Percentiles rank a stretch among this genome's conserved stretches.
Evolutionary conservation across 352 stramenopile species (phyloP).

Genomic region (Phytophthora multivora): DNA sequence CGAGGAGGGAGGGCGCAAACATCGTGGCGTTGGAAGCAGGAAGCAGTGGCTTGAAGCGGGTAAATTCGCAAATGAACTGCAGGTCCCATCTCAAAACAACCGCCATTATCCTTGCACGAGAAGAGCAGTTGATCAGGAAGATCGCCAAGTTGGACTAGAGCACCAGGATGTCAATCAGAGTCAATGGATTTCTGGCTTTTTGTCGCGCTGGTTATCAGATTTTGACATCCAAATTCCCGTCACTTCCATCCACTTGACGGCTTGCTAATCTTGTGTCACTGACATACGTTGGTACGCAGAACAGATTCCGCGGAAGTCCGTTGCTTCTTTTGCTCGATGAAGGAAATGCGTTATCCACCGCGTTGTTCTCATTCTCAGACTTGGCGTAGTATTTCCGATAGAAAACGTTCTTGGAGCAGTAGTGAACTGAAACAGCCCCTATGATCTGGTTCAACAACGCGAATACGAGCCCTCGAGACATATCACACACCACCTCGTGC

Average conservation of each 20-base stretch:
- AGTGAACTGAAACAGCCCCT: constrained; percentile 28
- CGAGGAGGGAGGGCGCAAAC: constrained; percentile 34
- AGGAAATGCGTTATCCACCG: background rate
- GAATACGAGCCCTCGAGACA: constrained; percentile 25
- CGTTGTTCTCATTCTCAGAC: background rate
- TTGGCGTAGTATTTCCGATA: constrained; percentile 25
- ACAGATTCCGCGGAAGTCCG: constrained; percentile 15
- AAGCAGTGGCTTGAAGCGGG: constrained; percentile 21
- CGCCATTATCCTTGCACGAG: background rate
- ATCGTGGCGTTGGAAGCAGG: constrained; percentile 20
- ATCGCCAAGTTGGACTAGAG: constrained; percentile 8
- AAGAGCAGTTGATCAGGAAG: background rate
- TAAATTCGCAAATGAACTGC: constrained; percentile 45
- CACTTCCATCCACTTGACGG: background rate
- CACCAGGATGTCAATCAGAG: constrained; percentile 1
- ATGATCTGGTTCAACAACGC: constrained; percentile 27
- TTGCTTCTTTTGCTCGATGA: constrained; percentile 8
- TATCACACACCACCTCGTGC: constrained; percentile 26
- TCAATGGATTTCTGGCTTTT: constrained; percentile 9
- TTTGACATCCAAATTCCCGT: constrained; percentile 1
- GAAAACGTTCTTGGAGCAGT: constrained; percentile 32
- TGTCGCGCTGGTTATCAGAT: constrained; percentile 34
- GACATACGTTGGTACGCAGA: constrained; percentile 25
- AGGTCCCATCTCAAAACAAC: background rate
- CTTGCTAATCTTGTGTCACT: constrained; percentile 2